Percentiles rank a stretch among this genome's conserved stretches.
These are phyloP conservation scores for Penicillium thymicola DNA, from an alignment of 2,329 filamentous ascomycete genomes.

Conservation along the genomic window DNA sequence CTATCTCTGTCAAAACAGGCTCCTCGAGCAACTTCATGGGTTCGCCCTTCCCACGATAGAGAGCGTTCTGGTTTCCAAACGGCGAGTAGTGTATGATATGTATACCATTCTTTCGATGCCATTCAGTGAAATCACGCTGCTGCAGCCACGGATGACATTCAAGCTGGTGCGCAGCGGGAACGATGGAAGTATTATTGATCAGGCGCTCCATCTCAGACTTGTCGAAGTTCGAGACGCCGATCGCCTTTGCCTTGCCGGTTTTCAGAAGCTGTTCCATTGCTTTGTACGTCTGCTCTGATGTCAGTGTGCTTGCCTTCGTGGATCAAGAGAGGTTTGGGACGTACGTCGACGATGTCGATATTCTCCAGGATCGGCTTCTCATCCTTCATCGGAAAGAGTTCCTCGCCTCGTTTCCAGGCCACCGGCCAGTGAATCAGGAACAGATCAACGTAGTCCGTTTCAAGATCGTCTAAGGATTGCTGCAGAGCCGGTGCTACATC, in stretches of 20 bases:
- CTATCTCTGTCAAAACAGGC: constrained; percentile 49
- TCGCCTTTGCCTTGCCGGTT: constrained; percentile 47
- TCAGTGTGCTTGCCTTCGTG: neutral
- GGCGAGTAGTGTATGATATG: constrained; percentile 56
- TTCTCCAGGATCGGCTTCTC: constrained; percentile 44
- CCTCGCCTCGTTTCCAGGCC: constrained; percentile 50
- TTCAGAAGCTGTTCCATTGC: constrained; percentile 47
- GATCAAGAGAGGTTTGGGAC: neutral
- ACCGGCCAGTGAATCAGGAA: constrained; percentile 67
- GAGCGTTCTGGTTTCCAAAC: constrained; percentile 53
- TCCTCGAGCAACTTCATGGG: constrained; percentile 52
- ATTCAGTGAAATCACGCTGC: constrained; percentile 49
- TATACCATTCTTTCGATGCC: constrained; percentile 50
- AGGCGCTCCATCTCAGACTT: constrained; percentile 49
- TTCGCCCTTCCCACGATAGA: constrained; percentile 46
- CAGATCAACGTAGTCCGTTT: constrained; percentile 65
- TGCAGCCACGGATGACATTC: constrained; percentile 55
- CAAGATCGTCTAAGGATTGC: constrained; percentile 60
- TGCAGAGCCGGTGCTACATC: constrained; percentile 61
- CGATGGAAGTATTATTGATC: constrained; percentile 43
- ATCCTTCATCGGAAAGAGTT: constrained; percentile 47
- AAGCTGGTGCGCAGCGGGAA: constrained; percentile 51
- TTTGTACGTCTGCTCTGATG: constrained; percentile 44
- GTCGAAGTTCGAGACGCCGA: constrained; percentile 54
- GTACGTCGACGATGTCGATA: constrained; percentile 50